Evolutionary conservation across 805 yeast genomes (phyloP), one percentile per base, ranked within the genome.

Genomic region (Jamesozyma spencerorum): DNA sequence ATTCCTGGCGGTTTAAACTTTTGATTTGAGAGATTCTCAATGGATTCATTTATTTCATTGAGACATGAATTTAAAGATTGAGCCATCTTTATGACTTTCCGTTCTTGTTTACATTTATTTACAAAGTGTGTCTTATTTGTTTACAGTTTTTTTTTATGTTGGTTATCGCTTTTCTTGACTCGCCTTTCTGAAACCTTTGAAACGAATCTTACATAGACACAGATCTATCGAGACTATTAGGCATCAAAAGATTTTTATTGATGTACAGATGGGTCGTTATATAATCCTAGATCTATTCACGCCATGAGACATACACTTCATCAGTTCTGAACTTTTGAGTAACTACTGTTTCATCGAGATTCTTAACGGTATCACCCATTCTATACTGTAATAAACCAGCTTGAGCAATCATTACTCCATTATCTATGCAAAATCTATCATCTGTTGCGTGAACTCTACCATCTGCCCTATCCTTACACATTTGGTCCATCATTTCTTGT

Each of bases 381-480:
- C 97, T 70, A 55, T 77, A 87, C 39, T 83, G 85, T 44, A 92
- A 60, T 36, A 92, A 65, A 0, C 98, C 98, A 0, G 98, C 97
- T 55, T 92, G 98, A 0, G 98, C 98, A 53, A 92, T 92, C 98
- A 92, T 92, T 30, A 90, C 92, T 10, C 98, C 98, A 55, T 92
- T 92, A 58, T 92, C 98, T 34, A 92, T 92, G 63, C 98, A 92
- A 58, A 92, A 90, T 43, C 97, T 65, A 57, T 92, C 97, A 61
- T 92, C 98, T 0, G 98, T 92, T 2, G 98, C 96, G 58, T 71
- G 86, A 3, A 92, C 81, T n/a, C 75, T 71, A 0, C 97, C 97
- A 49, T 79, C 78, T 10, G 65, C 61, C 48, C 98, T 69, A 54
- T 88, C 97, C 34, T 71, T 61, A 17, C 90, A 94, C 98, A 92